Evolutionary conservation across 169 alveolate species (phyloP).

Genomic region (Cryptosporidium viatorum): DNA sequence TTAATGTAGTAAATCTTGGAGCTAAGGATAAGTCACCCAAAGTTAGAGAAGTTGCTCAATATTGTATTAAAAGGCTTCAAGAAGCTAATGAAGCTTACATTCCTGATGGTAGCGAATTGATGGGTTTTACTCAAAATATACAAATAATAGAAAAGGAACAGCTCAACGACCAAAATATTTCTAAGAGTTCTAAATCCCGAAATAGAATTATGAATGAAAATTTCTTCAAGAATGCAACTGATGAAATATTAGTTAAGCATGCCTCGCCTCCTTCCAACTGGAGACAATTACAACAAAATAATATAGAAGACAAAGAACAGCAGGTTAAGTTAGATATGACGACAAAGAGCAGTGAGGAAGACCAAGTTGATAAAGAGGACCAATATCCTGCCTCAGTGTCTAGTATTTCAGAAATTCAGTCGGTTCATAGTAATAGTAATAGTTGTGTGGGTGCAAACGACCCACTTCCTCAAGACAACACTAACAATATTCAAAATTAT

Average conservation of each 20-base stretch:
- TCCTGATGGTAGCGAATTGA: constrained; percentile 21
- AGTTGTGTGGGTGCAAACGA: not conserved
- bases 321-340: not conserved
- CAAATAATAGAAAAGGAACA: constrained; percentile 5
- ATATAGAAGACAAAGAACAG: not conserved
- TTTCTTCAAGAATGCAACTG: constrained; percentile 69
- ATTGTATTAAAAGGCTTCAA: constrained; percentile 66
- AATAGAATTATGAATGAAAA: constrained; percentile 49
- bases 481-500: not conserved
- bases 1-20: constrained; percentile 40
- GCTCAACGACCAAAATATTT: constrained; percentile 10
- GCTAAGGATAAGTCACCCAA: constrained; percentile 69
- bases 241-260: constrained; percentile 49
- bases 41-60: constrained; percentile 72
- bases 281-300: not conserved
- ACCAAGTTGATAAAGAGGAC: not conserved
- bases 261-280: constrained; percentile 67
- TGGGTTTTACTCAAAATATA: constrained; percentile 2
- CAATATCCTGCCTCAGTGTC: constrained; percentile 9
- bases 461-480: not conserved
- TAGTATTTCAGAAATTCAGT: not conserved
- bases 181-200: not conserved
- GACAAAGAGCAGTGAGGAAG: constrained; percentile 3
- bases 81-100: constrained; percentile 69
- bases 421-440: not conserved